These are phyloP conservation scores for Phaseolus lunatus DNA, from an alignment of 306 rosid species.

Conservation along the genomic window DNA sequence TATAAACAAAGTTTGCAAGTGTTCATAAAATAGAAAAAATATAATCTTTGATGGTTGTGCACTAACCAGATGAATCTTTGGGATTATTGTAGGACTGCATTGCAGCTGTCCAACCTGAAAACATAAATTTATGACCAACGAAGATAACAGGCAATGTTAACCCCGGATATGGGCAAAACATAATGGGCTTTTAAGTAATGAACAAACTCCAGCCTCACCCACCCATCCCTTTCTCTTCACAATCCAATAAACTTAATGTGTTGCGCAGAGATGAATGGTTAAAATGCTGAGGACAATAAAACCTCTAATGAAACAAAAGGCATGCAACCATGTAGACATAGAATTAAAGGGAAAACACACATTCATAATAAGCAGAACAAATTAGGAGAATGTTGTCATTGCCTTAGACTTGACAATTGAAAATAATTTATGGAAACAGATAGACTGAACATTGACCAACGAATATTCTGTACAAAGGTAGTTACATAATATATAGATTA, in stretches of 20 bases:
- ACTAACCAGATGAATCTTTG: constrained; percentile 71
- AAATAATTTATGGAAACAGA: constrained; percentile 22
- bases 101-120: constrained; percentile 77
- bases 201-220: constrained; percentile 23
- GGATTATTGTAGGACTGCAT: constrained; percentile 56
- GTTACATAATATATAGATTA: not conserved
- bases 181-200: constrained; percentile 19
- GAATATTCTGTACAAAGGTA: not conserved
- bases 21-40: constrained; percentile 38
- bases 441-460: not conserved
- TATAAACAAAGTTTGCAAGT: constrained; percentile 11
- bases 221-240: not conserved
- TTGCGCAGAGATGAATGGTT: constrained; percentile 25
- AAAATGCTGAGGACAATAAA: constrained; percentile 32
- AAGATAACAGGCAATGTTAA: constrained; percentile 29
- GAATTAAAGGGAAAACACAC: not conserved
- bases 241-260: constrained; percentile 29
- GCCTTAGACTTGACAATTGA: constrained; percentile 29
- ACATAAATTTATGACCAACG: constrained; percentile 39
- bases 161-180: constrained; percentile 36
- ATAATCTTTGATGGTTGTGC: constrained; percentile 31
- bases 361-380: constrained; percentile 10
- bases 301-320: constrained; percentile 32
- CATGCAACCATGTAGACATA: constrained; percentile 20
- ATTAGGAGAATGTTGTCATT: not conserved